Evolutionary conservation across 2,329 filamentous ascomycete species (phyloP).

Genomic region (Colletotrichum sp.): DNA sequence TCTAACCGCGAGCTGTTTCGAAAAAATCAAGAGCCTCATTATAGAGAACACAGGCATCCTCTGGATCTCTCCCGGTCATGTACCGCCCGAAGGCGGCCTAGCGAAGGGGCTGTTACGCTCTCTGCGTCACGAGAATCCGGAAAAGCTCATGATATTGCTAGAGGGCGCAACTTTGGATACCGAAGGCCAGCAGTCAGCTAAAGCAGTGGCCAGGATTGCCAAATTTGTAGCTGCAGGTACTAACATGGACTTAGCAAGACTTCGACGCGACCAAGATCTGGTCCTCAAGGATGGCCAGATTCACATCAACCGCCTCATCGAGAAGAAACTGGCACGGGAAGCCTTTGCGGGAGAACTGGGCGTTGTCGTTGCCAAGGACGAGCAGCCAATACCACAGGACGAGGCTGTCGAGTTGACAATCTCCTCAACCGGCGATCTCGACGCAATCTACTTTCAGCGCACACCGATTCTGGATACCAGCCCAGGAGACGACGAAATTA

Average conservation of each 20-base stretch:
- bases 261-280: not conserved
- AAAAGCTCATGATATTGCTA: not conserved
- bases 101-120: not conserved
- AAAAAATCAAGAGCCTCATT: not conserved
- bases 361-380: not conserved
- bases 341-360: not conserved
- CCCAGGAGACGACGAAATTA: slow-evolving; percentile 22
- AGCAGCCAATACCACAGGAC: not conserved
- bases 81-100: not conserved
- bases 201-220: not conserved
- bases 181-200: not conserved
- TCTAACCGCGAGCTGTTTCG: slow-evolving; percentile 26
- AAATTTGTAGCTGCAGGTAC: not conserved
- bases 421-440: slow-evolving; percentile 26
- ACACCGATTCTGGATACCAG: slow-evolving; percentile 7
- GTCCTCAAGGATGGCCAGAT: not conserved
- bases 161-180: not conserved
- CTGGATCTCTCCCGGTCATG: not conserved
- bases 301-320: not conserved
- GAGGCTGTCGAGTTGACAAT: slow-evolving; percentile 28
- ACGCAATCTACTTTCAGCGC: slow-evolving; percentile 27
- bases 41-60: not conserved
- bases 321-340: not conserved
- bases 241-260: not conserved
- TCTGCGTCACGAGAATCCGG: not conserved